A percentile compares a stretch with the other conserved stretches of the same genome.
phyloP scores from a whole-genome alignment of 352 stramenopile species.

The Phytopythium boreale region DNA sequence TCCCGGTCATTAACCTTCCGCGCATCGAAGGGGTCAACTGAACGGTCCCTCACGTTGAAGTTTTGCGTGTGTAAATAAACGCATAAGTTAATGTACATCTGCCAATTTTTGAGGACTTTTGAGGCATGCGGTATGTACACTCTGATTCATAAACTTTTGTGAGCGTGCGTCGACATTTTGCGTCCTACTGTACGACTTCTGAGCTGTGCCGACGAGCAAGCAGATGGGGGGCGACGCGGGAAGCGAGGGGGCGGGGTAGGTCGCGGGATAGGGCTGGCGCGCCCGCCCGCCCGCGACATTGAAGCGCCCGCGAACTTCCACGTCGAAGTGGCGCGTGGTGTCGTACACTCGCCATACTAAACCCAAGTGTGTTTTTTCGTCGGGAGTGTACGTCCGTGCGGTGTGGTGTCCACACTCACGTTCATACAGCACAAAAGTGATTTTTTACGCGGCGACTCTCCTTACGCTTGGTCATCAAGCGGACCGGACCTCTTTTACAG shows the following conservation, averaged over 20 bases:
- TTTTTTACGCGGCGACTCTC: neutral
- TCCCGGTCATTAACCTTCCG: slow-evolving; percentile 51
- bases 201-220: neutral
- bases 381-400: neutral
- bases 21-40: slow-evolving; percentile 69
- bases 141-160: neutral
- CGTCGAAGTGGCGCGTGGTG: slow-evolving; percentile 11
- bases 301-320: slow-evolving; percentile 21
- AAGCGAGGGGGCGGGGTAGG: neutral
- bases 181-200: neutral
- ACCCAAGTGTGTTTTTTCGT: neutral
- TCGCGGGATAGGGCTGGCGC: neutral
- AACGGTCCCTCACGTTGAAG: slow-evolving; percentile 9
- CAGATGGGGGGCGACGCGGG: neutral
- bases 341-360: neutral
- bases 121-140: neutral
- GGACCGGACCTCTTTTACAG: neutral
- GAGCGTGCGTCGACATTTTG: neutral
- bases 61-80: neutral
- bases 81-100: slow-evolving; percentile 1
- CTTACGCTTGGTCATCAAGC: neutral
- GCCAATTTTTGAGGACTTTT: neutral
- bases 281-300: slow-evolving; percentile 6
- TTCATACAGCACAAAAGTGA: neutral
- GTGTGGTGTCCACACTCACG: neutral